These are phyloP conservation scores for Zymoseptoria brevis DNA, from an alignment of 2,329 filamentous ascomycete species.

Conservation along the genomic window DNA sequence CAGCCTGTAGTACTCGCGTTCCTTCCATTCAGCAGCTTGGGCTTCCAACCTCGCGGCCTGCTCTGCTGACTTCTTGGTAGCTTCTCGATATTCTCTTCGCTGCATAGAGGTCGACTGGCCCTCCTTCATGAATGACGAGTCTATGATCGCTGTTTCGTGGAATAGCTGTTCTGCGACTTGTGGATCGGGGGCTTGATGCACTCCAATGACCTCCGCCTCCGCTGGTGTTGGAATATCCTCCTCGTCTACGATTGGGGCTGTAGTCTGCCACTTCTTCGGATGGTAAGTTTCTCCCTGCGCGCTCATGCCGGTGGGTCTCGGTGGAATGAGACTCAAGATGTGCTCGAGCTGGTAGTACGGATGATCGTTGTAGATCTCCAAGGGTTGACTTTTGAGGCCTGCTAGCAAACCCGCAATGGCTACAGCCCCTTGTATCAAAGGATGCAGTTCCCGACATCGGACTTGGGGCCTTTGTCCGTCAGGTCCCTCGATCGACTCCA, in stretches of 20 bases:
- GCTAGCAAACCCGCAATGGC: neutral
- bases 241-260: too few species aligned
- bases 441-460: neutral
- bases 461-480: neutral
- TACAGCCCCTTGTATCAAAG: neutral
- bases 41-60: neutral
- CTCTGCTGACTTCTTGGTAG: neutral
- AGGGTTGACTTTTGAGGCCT: neutral
- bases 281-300: neutral
- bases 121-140: too few species aligned
- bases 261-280: neutral
- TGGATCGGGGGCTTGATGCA: too few species aligned
- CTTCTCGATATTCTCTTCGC: neutral
- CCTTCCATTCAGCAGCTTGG: neutral
- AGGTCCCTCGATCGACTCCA: neutral
- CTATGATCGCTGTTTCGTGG: neutral
- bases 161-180: neutral
- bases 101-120: too few species aligned
- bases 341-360: neutral
- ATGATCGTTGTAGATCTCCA: neutral
- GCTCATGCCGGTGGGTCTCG: neutral
- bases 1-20: neutral
- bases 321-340: neutral
- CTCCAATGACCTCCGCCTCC: neutral
- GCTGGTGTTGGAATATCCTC: neutral